Conservation (phyloP, 805 yeast genomes). For the Pichia insulana region DNA sequence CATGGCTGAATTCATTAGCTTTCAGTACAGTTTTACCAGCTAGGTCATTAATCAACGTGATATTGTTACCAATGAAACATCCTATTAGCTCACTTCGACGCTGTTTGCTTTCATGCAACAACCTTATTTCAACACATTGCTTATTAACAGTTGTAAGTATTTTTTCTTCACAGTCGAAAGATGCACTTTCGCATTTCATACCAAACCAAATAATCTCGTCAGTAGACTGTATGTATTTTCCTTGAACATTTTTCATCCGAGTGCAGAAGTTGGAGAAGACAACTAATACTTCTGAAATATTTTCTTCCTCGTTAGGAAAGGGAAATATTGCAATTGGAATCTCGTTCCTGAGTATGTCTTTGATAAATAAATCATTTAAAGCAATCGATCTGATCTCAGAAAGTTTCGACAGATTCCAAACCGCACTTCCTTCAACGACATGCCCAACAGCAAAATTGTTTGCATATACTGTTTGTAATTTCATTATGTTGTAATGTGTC, state of each 20-base stretch:
- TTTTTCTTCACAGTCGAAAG: slow-evolving; percentile 22
- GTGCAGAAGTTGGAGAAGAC: slow-evolving; percentile 23
- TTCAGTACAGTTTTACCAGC: slow-evolving; percentile 24
- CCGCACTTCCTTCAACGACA: slow-evolving; percentile 20
- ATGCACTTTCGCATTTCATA: slow-evolving; percentile 20
- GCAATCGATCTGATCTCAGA: slow-evolving; percentile 22
- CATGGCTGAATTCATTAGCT: slow-evolving; percentile 10
- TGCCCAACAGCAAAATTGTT: slow-evolving; percentile 24
- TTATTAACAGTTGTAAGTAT: slow-evolving; percentile 18
- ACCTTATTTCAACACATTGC: slow-evolving; percentile 23
- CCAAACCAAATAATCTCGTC: slow-evolving; percentile 23
- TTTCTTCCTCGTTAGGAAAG: slow-evolving; percentile 11
- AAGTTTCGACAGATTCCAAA: slow-evolving; percentile 23
- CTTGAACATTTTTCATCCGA: slow-evolving; percentile 19
- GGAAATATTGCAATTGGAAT: slow-evolving; percentile 24
- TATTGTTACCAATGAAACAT: slow-evolving; percentile 20
- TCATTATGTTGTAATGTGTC: slow-evolving; percentile 20
- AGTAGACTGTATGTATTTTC: slow-evolving; percentile 18
- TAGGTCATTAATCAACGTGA: slow-evolving; percentile 18
- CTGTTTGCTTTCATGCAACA: slow-evolving; percentile 16
- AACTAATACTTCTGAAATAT: slow-evolving; percentile 22
- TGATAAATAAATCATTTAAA: slow-evolving; percentile 20
- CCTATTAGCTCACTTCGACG: slow-evolving; percentile 17
- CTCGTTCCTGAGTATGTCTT: slow-evolving; percentile 19
- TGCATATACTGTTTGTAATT: slow-evolving; percentile 21